Conservation (phyloP, 805 yeast genomes). For the Danielozyma ontarioensis region DNA sequence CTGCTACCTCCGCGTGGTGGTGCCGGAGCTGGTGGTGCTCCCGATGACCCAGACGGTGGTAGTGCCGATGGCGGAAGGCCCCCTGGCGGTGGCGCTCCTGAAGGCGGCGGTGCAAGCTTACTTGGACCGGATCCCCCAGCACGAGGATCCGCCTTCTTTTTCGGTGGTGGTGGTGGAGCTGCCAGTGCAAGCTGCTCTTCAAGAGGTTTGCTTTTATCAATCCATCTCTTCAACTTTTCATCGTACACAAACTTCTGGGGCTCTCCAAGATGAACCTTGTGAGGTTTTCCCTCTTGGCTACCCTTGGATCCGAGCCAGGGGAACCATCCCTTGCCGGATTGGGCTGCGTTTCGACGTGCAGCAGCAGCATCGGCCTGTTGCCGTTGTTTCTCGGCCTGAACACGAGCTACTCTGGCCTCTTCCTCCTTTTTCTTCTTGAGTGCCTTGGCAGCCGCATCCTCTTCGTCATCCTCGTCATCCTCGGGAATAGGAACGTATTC, state of each 20-base stretch:
- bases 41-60: conserved; percentile 6
- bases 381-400: conserved; percentile 28
- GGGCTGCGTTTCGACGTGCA: conserved; percentile 6
- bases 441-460: conserved; percentile 39
- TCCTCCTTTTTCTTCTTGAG: conserved; percentile 21
- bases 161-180: conserved; percentile 67
- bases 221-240: conserved; percentile 82
- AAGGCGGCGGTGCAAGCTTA: too few relatives aligned
- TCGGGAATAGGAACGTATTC: conserved; percentile 39
- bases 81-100: conserved; percentile 4
- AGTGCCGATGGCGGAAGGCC: conserved; percentile 1
- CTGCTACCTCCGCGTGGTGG: conserved; percentile 8
- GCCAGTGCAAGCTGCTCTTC: conserved; percentile 56
- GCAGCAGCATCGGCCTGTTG: conserved; percentile 8
- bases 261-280: conserved; percentile 83
- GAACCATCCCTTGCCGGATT: conserved; percentile 47
- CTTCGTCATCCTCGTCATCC: conserved; percentile 46
- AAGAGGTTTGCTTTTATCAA: conserved; percentile 60
- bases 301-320: conserved; percentile 38
- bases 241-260: conserved; percentile 67
- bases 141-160: conserved; percentile 19
- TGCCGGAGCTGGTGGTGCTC: conserved; percentile 4
- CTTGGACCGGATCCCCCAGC: conserved; percentile 5
- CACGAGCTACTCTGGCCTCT: conserved; percentile 19
- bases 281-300: conserved; percentile 62